Evolutionary conservation across 371 early-diverging fungal species (phyloP), one percentile per base, ranked within the genome.

Genomic region (Mucor plumbeus): DNA sequence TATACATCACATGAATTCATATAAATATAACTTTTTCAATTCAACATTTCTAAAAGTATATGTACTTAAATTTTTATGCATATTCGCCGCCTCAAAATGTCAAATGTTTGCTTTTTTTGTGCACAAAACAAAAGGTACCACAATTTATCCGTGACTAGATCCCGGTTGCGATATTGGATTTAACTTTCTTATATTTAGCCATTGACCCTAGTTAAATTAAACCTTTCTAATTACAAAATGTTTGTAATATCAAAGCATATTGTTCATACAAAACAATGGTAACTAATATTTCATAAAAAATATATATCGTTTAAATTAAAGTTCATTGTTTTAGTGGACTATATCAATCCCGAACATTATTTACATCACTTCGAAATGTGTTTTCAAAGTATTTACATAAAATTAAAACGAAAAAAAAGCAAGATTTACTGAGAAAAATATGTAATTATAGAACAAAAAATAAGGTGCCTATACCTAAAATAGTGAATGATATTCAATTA

Each of bases 391-490:
- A 68, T 34, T 35, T 53, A 13, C 31, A 13, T 31, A 13, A 21
- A 15, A 50, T 11, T 3, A 4, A 38, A 17, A 17, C 47, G 1
- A 31, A n/a, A 15, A 4, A 34, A 0, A 15, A 5, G 13, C 17
- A 35, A 13, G n/a, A n/a, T 35, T 7, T 9, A 56, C 34, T 56
- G 19, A 56, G n/a, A 36, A 26, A 21, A 8, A n/a, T 7, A 35
- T 35, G 17, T 56, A 56, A 35, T 35, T 33, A 54, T 72, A 72
- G 69, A 40, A 53, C 58, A 15, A 64, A 74, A 6, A 57, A 43
- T 8, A 69, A 72, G 41, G 76, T 78, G 38, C 84, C 84, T 36
- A 65, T 66, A 33, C 80, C 87, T 15, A 79, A 75, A 62, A 66
- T 67, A 56, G 70, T 82, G 40, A 72, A 67, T 21, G 76, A 77